These are phyloP conservation scores for Orbilia brochopaga DNA, from an alignment of 2,329 filamentous ascomycete species.

Conservation along the genomic window DNA sequence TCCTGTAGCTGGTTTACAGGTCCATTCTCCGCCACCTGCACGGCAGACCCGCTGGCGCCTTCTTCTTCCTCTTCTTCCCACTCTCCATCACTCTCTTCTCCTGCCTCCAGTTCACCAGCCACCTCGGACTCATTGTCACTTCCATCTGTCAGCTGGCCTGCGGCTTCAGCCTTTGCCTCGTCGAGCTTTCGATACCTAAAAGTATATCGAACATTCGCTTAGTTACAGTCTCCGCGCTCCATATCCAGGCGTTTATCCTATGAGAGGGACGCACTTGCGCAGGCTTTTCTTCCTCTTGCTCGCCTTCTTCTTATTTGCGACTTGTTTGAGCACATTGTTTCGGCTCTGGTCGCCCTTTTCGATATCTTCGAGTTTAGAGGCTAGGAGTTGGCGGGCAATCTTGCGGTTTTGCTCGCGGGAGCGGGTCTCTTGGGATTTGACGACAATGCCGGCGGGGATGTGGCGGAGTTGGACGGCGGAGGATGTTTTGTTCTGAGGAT, in stretches of 20 bases:
- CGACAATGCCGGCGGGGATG: slow-evolving; percentile 83
- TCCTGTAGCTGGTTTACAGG: slow-evolving; percentile 19
- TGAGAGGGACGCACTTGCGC: slow-evolving; percentile 69
- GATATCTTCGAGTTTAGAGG: slow-evolving; percentile 75
- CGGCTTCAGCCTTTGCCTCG: slow-evolving; percentile 59
- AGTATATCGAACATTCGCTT: slow-evolving; percentile 4
- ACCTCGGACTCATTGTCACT: slow-evolving; percentile 55
- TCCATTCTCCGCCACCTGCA: slow-evolving; percentile 2
- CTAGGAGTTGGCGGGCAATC: slow-evolving; percentile 78
- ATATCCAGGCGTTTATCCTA: not conserved
- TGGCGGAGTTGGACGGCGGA: slow-evolving; percentile 94
- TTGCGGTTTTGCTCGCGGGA: slow-evolving; percentile 86
- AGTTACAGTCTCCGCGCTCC: not conserved
- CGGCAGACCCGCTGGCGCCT: slow-evolving; percentile 2
- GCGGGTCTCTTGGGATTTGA: slow-evolving; percentile 92
- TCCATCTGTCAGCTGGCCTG: slow-evolving; percentile 26
- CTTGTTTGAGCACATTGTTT: slow-evolving; percentile 68
- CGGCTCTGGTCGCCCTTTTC: slow-evolving; percentile 74
- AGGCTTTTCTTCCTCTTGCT: slow-evolving; percentile 81
- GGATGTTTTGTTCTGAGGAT: slow-evolving; percentile 81
- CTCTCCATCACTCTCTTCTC: slow-evolving; percentile 4
- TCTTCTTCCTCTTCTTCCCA: slow-evolving; percentile 12
- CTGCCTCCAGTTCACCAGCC: slow-evolving; percentile 29
- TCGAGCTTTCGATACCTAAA: slow-evolving; percentile 62
- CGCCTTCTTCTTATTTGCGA: slow-evolving; percentile 72